Evolutionary conservation across 192 early-diverging fungal genomes (phyloP), one percentile per base, ranked within the genome.

Genomic region (Coemansia umbellata): DNA sequence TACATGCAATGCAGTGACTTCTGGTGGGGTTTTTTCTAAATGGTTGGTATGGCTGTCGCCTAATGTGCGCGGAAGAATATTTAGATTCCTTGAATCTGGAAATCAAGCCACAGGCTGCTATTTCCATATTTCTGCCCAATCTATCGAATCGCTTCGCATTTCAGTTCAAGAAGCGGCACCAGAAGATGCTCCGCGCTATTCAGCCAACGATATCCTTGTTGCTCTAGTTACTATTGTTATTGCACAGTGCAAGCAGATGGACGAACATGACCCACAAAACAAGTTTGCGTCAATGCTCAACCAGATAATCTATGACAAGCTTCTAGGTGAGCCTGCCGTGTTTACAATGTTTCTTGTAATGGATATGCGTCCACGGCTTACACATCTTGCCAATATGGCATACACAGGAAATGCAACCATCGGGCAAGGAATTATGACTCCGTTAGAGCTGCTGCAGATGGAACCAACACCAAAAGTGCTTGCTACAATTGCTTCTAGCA

Each of bases 121-220:
- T n/a, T n/a, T n/a, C n/a, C n/a, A 55, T 30, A 15, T 49, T 1
- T 62, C 47, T 3, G 8, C 13, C 6, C 5, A 17, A 11, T 41
- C 30, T 5, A 35, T 58, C 26, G 37, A 23, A 2, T 5, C 11
- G 8, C 47, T 58, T 8, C 56, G 37, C 22, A 6, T 13, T 2
- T 11, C 10, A 3, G 27, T 50, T 22, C 7, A 9, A 4, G 17
- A 14, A 1, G 1, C 19, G 4, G 21, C 17, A 2, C 6, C 26
- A 1, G 0, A 6, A n/a, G n/a, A n/a, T 8, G 17, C 27, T 2
- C 23, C 31, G 37, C 47, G 39, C 4, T 23, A 50, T 2, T 43
- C 56, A 7, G 47, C 48, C n/a, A 58, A 58, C 15, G 56, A 58
- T 32, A 49, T 58, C 8, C 26, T 58, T 18, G 42, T 47, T 10